phyloP scores from a whole-genome alignment of 768 basidiomycete species.

The Suillus decipiens region DNA sequence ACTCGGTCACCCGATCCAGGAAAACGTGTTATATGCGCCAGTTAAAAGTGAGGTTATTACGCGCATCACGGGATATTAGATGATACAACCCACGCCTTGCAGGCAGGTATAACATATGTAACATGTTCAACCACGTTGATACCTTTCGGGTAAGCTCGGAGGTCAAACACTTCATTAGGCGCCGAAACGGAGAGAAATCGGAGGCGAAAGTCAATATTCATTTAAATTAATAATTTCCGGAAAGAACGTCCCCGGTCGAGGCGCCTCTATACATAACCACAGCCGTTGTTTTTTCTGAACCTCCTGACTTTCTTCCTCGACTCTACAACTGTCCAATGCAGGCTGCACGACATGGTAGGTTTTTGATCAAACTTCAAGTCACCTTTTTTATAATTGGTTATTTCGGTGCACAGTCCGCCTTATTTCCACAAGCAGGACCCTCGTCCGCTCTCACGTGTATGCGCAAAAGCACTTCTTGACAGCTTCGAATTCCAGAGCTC shows the following conservation, averaged over 20 bases:
- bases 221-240: not conserved
- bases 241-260: not conserved
- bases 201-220: not conserved
- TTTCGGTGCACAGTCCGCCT: not conserved
- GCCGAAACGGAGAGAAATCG: not conserved
- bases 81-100: too few relatives aligned
- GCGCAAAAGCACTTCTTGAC: not conserved
- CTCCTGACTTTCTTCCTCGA: not conserved
- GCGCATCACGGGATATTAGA: not conserved
- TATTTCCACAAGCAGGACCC: not conserved
- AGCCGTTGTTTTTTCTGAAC: not conserved
- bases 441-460: constrained; percentile 7
- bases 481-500: not conserved
- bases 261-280: not conserved
- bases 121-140: not conserved
- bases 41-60: not conserved
- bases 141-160: not conserved
- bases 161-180: not conserved
- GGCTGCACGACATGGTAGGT: constrained; percentile 2
- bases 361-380: not conserved
- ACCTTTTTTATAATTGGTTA: not conserved
- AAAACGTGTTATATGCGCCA: not conserved
- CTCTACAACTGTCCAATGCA: not conserved
- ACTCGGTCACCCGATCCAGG: not conserved
- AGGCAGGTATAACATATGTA: not conserved